A percentile compares a stretch with the other conserved stretches of the same genome.
Evolutionary conservation across 2,329 filamentous ascomycete genomes (phyloP).

Genomic region (Coleophoma crateriformis): DNA sequence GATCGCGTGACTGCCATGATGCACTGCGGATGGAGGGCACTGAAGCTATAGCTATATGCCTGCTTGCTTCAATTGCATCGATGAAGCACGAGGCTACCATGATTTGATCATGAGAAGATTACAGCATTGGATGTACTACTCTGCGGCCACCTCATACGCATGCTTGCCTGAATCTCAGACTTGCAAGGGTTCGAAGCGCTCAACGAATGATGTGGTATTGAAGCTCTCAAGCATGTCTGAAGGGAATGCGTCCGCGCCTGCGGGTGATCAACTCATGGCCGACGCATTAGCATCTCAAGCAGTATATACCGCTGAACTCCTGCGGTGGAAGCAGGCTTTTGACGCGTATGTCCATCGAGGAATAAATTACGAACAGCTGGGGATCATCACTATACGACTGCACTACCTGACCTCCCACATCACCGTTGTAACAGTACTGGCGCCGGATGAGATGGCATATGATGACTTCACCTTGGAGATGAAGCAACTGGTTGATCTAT

Average conservation of each 20-base stretch:
- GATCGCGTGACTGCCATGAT: conserved; percentile 6
- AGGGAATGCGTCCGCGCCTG: not conserved
- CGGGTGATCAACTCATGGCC: not conserved
- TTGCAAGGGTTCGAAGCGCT: not conserved
- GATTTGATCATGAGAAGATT: conserved; percentile 15
- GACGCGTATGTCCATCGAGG: not conserved
- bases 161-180: conserved; percentile 1
- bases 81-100: conserved; percentile 14
- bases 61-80: conserved; percentile 6
- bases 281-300: not conserved
- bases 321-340: not conserved
- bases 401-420: not conserved
- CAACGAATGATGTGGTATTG: conserved; percentile 2
- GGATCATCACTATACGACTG: not conserved
- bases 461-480: not conserved
- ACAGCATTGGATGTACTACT: conserved; percentile 12
- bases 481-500: conserved; percentile 1
- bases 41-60: conserved; percentile 14
- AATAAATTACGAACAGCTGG: not conserved
- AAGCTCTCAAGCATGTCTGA: not conserved
- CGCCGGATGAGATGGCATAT: not conserved
- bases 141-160: not conserved
- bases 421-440: not conserved
- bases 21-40: conserved; percentile 10
- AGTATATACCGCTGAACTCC: not conserved